Evolutionary conservation across 495 filamentous ascomycete genomes (phyloP).

Genomic region (Chaetomidium leptoderma): DNA sequence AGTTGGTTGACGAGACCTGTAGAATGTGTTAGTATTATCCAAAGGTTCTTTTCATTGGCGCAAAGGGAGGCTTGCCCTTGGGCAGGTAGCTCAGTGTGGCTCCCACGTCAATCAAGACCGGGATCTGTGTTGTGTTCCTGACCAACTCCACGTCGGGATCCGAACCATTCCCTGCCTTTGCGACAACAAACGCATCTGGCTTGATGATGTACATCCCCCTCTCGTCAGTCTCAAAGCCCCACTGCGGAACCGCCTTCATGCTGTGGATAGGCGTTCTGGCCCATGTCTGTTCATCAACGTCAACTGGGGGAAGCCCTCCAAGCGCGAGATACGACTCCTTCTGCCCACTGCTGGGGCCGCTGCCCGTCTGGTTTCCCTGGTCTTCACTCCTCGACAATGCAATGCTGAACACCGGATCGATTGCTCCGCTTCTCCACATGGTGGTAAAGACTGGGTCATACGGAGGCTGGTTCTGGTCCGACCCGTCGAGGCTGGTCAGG

Average conservation of each 20-base stretch:
- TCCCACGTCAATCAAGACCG: conserved; percentile 41
- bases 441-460: conserved; percentile 56
- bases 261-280: conserved; percentile 31
- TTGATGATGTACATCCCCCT: conserved; percentile 32
- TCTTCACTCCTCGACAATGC: conserved; percentile 33
- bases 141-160: neutral
- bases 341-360: neutral
- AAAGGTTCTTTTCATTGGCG: neutral
- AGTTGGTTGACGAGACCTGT: conserved; percentile 43
- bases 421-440: conserved; percentile 49
- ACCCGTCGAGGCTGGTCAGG: conserved; percentile 34
- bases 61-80: conserved; percentile 14
- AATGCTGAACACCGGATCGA: conserved; percentile 53
- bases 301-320: conserved; percentile 45
- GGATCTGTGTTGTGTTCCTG: conserved; percentile 31
- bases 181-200: conserved; percentile 30
- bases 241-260: conserved; percentile 22
- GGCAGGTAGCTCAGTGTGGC: conserved; percentile 39
- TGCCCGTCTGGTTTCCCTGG: neutral
- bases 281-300: conserved; percentile 29
- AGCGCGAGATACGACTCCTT: conserved; percentile 34
- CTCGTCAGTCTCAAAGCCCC: conserved; percentile 27
- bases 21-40: neutral
- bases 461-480: conserved; percentile 22
- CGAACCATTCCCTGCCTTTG: conserved; percentile 2